Evolutionary conservation across 768 basidiomycete genomes (phyloP).

Genomic region (Exsudoporus frostii): DNA sequence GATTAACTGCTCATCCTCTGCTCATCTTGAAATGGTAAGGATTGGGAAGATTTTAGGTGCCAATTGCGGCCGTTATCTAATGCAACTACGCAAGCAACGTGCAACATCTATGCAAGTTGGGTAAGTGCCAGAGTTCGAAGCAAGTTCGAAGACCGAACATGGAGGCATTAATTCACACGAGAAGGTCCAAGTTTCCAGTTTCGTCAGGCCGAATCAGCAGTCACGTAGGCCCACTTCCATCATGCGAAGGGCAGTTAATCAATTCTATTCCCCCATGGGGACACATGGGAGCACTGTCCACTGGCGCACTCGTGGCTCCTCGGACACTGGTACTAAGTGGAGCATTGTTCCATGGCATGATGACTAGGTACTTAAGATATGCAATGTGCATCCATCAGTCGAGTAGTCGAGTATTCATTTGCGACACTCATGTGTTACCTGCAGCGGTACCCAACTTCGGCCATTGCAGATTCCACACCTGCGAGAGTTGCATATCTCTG

Average conservation of each 20-base stretch:
- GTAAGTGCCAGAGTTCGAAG: not conserved
- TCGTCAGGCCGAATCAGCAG: not conserved
- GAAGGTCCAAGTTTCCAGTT: not conserved
- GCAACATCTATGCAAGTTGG: not conserved
- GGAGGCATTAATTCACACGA: not conserved
- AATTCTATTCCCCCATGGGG: too few species aligned
- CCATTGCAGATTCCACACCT: too few species aligned
- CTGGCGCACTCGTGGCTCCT: not conserved
- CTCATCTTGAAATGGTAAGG: not conserved
- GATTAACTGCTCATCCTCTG: not conserved
- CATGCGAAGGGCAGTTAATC: too few species aligned
- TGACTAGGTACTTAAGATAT: too few species aligned
- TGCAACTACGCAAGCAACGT: not conserved
- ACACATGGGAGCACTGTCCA: too few species aligned
- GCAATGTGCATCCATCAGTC: too few species aligned
- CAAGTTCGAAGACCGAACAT: not conserved
- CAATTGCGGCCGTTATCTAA: not conserved
- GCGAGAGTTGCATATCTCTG: too few species aligned
- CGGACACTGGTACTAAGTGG: not conserved
- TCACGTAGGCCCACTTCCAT: too few species aligned
- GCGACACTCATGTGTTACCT: too few species aligned
- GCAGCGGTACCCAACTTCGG: too few species aligned
- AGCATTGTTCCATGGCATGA: not conserved
- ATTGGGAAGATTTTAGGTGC: not conserved
- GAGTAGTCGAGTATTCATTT: too few species aligned